Percentiles rank a stretch among this genome's conserved stretches.
Evolutionary conservation across 2,329 filamentous ascomycete genomes (phyloP).

Genomic region (Penicillium sp.): DNA sequence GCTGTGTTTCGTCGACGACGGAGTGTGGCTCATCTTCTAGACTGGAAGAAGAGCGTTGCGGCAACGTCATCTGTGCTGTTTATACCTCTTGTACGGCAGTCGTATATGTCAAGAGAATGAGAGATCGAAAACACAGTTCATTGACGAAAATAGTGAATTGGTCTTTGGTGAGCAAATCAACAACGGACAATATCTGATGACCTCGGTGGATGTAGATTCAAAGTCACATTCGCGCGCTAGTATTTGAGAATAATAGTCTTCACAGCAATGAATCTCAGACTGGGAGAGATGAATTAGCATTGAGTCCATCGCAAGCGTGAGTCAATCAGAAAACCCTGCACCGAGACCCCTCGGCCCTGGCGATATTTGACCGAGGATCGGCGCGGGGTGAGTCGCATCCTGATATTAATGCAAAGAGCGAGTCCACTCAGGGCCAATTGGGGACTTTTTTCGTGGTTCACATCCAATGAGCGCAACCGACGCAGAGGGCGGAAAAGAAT

Average conservation of each 20-base stretch:
- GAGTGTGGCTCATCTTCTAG: constrained; percentile 9
- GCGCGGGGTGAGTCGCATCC: constrained; percentile 6
- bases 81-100: too few relatives aligned
- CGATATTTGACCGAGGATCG: constrained; percentile 16
- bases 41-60: constrained; percentile 11
- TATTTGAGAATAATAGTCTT: too few relatives aligned
- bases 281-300: background rate
- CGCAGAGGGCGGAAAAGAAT: background rate
- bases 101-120: too few relatives aligned
- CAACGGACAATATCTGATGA: too few relatives aligned
- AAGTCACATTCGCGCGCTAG: too few relatives aligned
- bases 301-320: constrained; percentile 8
- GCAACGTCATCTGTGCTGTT: constrained; percentile 8
- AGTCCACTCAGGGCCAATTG: too few relatives aligned
- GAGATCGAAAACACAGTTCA: too few relatives aligned
- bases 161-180: too few relatives aligned
- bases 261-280: background rate
- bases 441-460: background rate
- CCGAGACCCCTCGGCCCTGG: constrained; percentile 8
- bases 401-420: background rate
- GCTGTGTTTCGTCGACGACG: constrained; percentile 8
- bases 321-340: constrained; percentile 11
- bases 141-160: too few relatives aligned
- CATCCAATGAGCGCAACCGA: background rate
- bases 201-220: too few relatives aligned